phyloP scores from a whole-genome alignment of 2,329 filamentous ascomycete genomes.

The Akanthomyces uredinophilus region DNA sequence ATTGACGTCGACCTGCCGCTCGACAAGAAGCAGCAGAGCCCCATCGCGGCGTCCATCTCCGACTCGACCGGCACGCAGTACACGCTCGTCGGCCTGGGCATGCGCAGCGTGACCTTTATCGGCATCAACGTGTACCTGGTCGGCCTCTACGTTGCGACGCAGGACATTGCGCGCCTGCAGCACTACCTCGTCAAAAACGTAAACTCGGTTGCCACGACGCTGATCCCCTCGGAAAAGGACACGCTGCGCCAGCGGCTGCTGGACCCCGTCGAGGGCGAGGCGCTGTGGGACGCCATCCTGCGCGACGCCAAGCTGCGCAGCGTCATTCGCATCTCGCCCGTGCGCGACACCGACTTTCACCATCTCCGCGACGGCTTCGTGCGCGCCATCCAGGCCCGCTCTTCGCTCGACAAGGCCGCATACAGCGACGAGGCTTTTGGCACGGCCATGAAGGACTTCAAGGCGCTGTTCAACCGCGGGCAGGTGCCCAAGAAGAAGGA shows the following conservation, averaged over 20 bases:
- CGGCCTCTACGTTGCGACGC: constrained; percentile 81
- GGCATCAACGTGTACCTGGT: constrained; percentile 91
- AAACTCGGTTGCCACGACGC: constrained; percentile 71
- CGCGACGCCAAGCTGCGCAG: constrained; percentile 64
- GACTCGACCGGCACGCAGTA: constrained; percentile 60
- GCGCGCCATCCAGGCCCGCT: constrained; percentile 71
- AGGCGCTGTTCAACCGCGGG: constrained; percentile 72
- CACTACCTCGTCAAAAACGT: constrained; percentile 68
- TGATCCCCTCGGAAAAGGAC: constrained; percentile 78
- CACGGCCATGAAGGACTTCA: constrained; percentile 69
- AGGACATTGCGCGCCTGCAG: constrained; percentile 78
- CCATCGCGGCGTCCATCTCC: constrained; percentile 33
- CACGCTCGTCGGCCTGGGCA: constrained; percentile 80
- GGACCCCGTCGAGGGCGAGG: constrained; percentile 62
- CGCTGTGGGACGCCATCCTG: constrained; percentile 70
- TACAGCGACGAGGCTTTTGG: constrained; percentile 73
- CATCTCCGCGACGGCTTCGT: constrained; percentile 91
- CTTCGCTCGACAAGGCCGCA: constrained; percentile 49
- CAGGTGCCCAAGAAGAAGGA: constrained; percentile 77
- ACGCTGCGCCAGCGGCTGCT: constrained; percentile 63
- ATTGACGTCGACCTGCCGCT: constrained; percentile 53
- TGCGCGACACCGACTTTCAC: constrained; percentile 89
- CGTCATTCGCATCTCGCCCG: constrained; percentile 77
- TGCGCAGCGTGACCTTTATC: constrained; percentile 85
- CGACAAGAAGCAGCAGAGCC: constrained; percentile 21